Evolutionary conservation across 306 rosid species (phyloP).

Genomic region (Adenanthera pavonina): DNA sequence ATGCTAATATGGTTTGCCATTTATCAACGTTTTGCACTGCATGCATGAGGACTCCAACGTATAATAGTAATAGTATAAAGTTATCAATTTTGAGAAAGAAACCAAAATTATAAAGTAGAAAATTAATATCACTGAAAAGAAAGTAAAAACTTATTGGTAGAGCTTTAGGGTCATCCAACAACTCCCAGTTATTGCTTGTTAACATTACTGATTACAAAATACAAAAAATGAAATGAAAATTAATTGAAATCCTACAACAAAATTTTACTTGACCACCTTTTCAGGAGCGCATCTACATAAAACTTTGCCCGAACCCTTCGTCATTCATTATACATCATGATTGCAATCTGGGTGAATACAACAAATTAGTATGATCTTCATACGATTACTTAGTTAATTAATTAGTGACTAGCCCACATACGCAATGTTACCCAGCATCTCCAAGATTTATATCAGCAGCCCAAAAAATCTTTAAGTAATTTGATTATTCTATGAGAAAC

Average conservation of each 20-base stretch:
- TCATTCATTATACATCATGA: constrained; percentile 66
- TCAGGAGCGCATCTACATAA: constrained; percentile 63
- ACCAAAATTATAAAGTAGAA: not conserved
- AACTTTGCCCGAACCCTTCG: constrained; percentile 72
- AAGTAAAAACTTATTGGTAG: constrained; percentile 10
- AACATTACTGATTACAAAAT: constrained; percentile 22
- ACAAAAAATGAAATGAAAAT: constrained; percentile 39
- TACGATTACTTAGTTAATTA: not conserved
- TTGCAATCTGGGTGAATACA: constrained; percentile 19
- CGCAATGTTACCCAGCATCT: constrained; percentile 1
- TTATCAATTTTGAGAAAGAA: constrained; percentile 13
- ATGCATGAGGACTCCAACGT: constrained; percentile 14
- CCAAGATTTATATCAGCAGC: not conserved
- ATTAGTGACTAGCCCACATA: not conserved
- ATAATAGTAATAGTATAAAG: constrained; percentile 21
- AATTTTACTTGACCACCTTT: constrained; percentile 65
- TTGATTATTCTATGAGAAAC: not conserved
- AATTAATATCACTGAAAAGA: not conserved
- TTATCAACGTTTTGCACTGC: not conserved
- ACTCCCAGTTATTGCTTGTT: constrained; percentile 35
- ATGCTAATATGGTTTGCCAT: not conserved
- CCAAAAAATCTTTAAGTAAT: not conserved
- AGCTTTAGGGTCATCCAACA: not conserved
- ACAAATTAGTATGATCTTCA: constrained; percentile 5
- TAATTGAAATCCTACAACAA: constrained; percentile 40